phyloP scores from a whole-genome alignment of 2,329 filamentous ascomycete genomes.

The Coniochaeta sp. region DNA sequence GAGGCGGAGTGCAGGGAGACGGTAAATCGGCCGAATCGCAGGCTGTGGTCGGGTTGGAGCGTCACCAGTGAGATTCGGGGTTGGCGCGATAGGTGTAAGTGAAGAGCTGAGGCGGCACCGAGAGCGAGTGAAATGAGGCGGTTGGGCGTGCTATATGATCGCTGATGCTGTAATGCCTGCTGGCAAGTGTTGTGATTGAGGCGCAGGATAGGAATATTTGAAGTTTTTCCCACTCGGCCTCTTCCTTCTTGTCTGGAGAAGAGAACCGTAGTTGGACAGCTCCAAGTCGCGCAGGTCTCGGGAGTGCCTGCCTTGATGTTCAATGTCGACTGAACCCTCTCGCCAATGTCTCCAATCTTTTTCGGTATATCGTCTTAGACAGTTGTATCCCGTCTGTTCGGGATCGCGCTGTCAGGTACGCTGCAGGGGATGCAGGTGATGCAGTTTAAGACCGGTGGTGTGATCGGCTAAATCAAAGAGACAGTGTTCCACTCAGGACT shows the following conservation, averaged over 20 bases:
- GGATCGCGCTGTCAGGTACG: constrained; percentile 9
- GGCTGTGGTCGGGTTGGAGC: constrained; percentile 5
- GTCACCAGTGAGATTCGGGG: constrained; percentile 9
- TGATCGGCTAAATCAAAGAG: neutral
- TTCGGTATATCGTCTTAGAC: constrained; percentile 4
- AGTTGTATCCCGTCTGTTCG: neutral
- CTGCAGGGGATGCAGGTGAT: constrained; percentile 6
- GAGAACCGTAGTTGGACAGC: neutral
- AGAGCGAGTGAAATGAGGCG: constrained; percentile 12
- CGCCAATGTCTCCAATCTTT: constrained; percentile 1
- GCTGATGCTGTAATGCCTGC: neutral
- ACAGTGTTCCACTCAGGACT: neutral
- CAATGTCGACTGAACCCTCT: neutral
- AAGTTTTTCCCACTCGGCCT: neutral
- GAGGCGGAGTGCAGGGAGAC: constrained; percentile 17
- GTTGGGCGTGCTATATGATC: constrained; percentile 10
- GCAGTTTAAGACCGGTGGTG: neutral
- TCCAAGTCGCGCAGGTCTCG: constrained; percentile 1
- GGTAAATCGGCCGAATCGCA: constrained; percentile 15
- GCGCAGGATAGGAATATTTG: neutral
- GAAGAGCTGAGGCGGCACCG: constrained; percentile 16
- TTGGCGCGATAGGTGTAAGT: constrained; percentile 8
- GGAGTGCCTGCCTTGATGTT: neutral
- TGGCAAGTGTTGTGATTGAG: neutral
- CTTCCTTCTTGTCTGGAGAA: neutral